Percentiles rank a stretch among this genome's conserved stretches.
Evolutionary conservation across 2,329 filamentous ascomycete genomes (phyloP).

Genomic region (Monosporascus sp.): DNA sequence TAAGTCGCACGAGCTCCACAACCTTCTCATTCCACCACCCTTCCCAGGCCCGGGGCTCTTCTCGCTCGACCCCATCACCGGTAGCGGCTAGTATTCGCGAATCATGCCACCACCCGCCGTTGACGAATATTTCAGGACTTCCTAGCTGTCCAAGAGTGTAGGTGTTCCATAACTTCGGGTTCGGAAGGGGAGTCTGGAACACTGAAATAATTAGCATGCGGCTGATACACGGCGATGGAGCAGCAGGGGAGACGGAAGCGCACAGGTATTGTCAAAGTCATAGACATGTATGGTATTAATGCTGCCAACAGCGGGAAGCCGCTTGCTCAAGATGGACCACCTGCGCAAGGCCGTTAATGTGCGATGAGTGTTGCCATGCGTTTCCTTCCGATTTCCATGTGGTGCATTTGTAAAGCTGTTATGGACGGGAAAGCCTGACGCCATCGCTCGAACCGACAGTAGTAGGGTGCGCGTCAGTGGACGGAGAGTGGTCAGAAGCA

Average conservation of each 20-base stretch:
- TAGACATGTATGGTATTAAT: conserved; percentile 86
- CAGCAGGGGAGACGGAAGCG: conserved; percentile 22
- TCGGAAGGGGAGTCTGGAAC: conserved; percentile 86
- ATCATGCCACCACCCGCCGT: conserved; percentile 98
- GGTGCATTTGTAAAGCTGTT: not conserved
- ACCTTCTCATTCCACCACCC: conserved; percentile 98
- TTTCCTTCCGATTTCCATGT: not conserved
- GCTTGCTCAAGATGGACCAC: conserved; percentile 74
- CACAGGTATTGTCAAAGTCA: conserved; percentile 95
- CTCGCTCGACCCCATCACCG: conserved; percentile 73
- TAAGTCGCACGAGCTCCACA: conserved; percentile 71
- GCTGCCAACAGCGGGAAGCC: conserved; percentile 62
- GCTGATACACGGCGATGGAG: conserved; percentile 4
- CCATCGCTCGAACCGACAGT: conserved; percentile 15
- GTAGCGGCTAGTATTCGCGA: conserved; percentile 78
- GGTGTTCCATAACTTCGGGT: conserved; percentile 79
- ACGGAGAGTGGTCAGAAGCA: conserved; percentile 4
- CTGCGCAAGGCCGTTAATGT: conserved; percentile 73
- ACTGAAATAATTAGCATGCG: conserved; percentile 44
- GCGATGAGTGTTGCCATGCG: conserved; percentile 14
- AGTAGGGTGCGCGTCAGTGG: not conserved
- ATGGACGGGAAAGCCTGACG: conserved; percentile 6
- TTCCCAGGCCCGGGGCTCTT: conserved; percentile 79
- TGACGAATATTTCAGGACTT: conserved; percentile 68
- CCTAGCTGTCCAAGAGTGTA: conserved; percentile 72